Conservation (phyloP, 2,329 filamentous ascomycete species). For the Aspergillus sp. region DNA sequence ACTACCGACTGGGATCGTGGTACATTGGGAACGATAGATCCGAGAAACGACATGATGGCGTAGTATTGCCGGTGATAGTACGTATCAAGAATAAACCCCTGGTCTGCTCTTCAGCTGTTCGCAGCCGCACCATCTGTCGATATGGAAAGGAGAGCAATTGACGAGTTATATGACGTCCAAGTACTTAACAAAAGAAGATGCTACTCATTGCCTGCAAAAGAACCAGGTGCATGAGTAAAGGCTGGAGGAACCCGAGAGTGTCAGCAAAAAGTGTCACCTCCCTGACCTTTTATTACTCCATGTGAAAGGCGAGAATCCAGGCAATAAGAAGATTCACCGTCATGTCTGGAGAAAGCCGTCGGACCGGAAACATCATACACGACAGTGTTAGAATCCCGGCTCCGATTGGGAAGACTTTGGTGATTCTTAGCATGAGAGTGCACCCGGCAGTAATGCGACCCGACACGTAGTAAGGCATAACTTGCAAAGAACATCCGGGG, state of each 20-base stretch:
- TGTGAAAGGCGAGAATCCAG: neutral
- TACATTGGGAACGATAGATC: slow-evolving; percentile 11
- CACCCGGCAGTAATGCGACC: neutral
- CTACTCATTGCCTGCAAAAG: neutral
- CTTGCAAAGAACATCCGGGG: slow-evolving; percentile 1
- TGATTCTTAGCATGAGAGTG: neutral
- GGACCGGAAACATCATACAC: neutral
- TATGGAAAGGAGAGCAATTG: neutral
- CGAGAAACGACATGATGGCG: slow-evolving; percentile 16
- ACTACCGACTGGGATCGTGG: slow-evolving; percentile 16
- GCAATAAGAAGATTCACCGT: neutral
- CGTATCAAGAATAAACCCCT: neutral
- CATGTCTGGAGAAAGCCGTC: neutral
- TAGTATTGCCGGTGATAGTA: neutral
- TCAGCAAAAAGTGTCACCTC: neutral
- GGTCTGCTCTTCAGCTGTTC: neutral
- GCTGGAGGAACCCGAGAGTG: neutral
- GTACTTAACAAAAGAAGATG: neutral
- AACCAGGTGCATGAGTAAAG: neutral
- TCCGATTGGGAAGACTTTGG: neutral
- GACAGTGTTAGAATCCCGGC: neutral
- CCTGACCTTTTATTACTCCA: neutral
- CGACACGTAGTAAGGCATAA: neutral
- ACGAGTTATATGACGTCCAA: neutral
- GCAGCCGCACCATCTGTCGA: neutral